phyloP scores from a whole-genome alignment of 192 early-diverging fungal genomes.

The Chytriomyces confervae region DNA sequence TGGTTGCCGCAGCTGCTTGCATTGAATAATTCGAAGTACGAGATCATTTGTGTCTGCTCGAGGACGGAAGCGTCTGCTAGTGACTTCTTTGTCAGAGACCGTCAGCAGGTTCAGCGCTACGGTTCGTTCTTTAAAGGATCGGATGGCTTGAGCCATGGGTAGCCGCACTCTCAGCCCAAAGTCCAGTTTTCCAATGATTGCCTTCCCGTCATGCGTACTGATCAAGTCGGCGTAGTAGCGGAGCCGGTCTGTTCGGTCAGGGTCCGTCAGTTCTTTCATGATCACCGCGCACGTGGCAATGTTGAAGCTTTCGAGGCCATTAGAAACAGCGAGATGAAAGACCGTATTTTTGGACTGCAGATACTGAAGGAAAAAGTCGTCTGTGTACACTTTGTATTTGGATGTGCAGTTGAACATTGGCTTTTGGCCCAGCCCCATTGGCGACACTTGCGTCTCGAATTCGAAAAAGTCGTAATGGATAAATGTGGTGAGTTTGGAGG shows the following conservation, averaged over 20 bases:
- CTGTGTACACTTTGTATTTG: slow-evolving; percentile 58
- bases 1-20: slow-evolving; percentile 35
- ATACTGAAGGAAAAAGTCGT: slow-evolving; percentile 66
- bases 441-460: slow-evolving; percentile 59
- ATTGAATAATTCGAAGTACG: slow-evolving; percentile 38
- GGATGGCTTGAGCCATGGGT: slow-evolving; percentile 61
- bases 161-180: slow-evolving; percentile 51
- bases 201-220: slow-evolving; percentile 50
- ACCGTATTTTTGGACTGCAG: slow-evolving; percentile 52
- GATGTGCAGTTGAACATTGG: slow-evolving; percentile 48
- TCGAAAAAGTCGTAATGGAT: slow-evolving; percentile 65
- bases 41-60: slow-evolving; percentile 52
- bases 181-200: slow-evolving; percentile 59
- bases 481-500: slow-evolving; percentile 47
- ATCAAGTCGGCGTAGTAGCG: slow-evolving; percentile 59
- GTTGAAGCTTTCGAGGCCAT: slow-evolving; percentile 51
- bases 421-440: slow-evolving; percentile 47
- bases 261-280: slow-evolving; percentile 57
- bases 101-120: slow-evolving; percentile 54
- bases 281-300: slow-evolving; percentile 53
- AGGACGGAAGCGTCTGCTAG: slow-evolving; percentile 28
- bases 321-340: slow-evolving; percentile 50
- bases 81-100: slow-evolving; percentile 29
- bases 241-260: slow-evolving; percentile 44
- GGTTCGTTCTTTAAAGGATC: slow-evolving; percentile 58